Base-by-base conservation (phyloP, 2,329 filamentous ascomycete genomes). In the Fusarium luffae region DNA sequence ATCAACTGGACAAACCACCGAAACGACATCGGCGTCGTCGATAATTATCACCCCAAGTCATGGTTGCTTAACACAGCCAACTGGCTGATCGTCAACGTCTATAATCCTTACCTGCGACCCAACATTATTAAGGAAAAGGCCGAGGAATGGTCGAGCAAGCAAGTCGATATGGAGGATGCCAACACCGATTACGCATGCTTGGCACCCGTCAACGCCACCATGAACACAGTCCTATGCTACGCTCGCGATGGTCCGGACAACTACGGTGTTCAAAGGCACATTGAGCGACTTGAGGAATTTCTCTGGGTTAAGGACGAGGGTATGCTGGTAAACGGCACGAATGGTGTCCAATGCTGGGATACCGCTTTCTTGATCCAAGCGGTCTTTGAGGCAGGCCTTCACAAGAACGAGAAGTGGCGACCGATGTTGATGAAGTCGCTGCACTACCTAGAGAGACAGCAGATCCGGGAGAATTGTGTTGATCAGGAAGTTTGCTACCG, bases 321-420 rank as follows among this genome's bases (percentile, higher is more conserved):
- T 8, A 93, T 99, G 93, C 85, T 98, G 49, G 91, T 91, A 80
- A 98, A 98, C 74, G 96, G 96, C 40, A 99, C 96, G 11, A 98
- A 99, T 73, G 96, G 96, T n/a, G 94, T 98, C 3, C 96, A 99
- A 79, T 92, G 90, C 69, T 99, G 96, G 96, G 96, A 99, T 77
- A 99, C 96, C 0, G 88, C 94, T 1, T 98, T 98, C 77, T 83
- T 91, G 19, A 93, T 98, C 34, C 94, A 97, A 79, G 91, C 93
- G 1, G 88, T 93, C 8, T 87, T 93, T 54, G 92, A 93, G 50
- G 90, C 93, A 9, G 93, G 92, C 1, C 86, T 98, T 27, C 90
- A 92, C n/a, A 82, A 90, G 30, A 89, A 97, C 49, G 84, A 89
- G 14, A 89, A 90, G 73, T 98, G 93, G 89, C 88, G 86, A 41